Conservation (phyloP, 2,329 filamentous ascomycete genomes). For the Penicillium sp. region DNA sequence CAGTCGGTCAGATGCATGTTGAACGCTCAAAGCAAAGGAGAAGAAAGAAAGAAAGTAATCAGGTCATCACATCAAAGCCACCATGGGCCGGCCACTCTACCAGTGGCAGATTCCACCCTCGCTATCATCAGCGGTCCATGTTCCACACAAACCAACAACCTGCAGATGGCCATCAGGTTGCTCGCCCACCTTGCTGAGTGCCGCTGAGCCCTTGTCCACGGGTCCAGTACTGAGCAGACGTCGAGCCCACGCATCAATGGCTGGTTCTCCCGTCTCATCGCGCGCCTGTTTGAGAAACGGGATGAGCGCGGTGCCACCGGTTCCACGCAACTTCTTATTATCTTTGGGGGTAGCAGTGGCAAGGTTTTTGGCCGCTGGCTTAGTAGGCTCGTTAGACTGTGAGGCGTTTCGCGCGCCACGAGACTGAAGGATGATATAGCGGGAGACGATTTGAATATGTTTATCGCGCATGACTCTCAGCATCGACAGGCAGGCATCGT, state of each 20-base stretch:
- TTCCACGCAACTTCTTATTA: conserved; percentile 74
- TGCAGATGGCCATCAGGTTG: conserved; percentile 59
- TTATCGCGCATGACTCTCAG: conserved; percentile 82
- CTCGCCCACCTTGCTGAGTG: conserved; percentile 58
- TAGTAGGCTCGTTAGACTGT: conserved; percentile 61
- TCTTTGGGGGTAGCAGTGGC: conserved; percentile 46
- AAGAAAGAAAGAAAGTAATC: conserved; percentile 1
- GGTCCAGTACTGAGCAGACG: conserved; percentile 61
- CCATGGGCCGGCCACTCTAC: conserved; percentile 33
- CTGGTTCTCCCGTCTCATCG: conserved; percentile 93
- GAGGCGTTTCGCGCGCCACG: conserved; percentile 71
- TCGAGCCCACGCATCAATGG: conserved; percentile 70
- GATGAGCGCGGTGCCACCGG: conserved; percentile 90
- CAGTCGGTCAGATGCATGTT: conserved; percentile 14
- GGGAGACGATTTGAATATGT: conserved; percentile 93
- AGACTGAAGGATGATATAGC: conserved; percentile 91
- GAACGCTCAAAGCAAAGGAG: conserved; percentile 15
- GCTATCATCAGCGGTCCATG: conserved; percentile 86
- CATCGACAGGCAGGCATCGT: conserved; percentile 86
- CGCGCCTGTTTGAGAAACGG: conserved; percentile 95
- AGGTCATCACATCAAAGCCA: not conserved
- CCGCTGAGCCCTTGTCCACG: conserved; percentile 38
- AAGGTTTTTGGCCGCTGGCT: conserved; percentile 58
- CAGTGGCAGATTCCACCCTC: conserved; percentile 66
- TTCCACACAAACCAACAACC: conserved; percentile 75